Evolutionary conservation across 495 filamentous ascomycete genomes (phyloP), one percentile per base, ranked within the genome.

Genomic region (Astrothelium subdiscretum): DNA sequence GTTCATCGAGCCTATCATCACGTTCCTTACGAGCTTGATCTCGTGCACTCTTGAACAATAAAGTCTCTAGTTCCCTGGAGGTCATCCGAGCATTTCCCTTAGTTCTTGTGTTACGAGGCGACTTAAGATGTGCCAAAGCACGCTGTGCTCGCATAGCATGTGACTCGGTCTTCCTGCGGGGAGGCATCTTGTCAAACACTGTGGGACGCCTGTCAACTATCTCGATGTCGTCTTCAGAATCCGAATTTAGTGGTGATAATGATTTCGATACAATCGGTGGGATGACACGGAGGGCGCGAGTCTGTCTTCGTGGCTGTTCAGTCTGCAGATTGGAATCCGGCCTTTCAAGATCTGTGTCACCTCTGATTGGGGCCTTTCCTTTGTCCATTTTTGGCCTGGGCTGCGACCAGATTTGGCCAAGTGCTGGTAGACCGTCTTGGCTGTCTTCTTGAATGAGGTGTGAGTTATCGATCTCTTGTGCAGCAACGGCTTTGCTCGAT

Each of bases 1-100:
- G 78, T 63, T 87, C 83, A 63, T 89, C 83, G 18, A 97, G 80
- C 62, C 85, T 86, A 66, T 90, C 87, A 51, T 85, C 83, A n/a
- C 90, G 81, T 69, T 92, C 91, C 32, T 81, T 73, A 26, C 81
- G 80, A 43, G 92, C 95, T 74, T 99, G 94, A 65, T 85, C 78
- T 35, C 89, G 82, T 0, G 91, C 90, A 61, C 85, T 82, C 63
- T 81, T 81, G 4, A 85, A 74, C 18, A 97, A 72, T 22, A 74
- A 79, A 8, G 78, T 75, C n/a, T 90, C 82, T 44, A 97, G 76
- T 63, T 94, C 84, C 10, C 81, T 80, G 1, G 80, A 70, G 5
- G 82, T 88, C 79, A 96, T 86, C 6, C 79, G 79, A 1, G 73
- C 70, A 61, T 62, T 68, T 58, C 65, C 75, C 68, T 65, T 71